phyloP scores from a whole-genome alignment of 257 asterid genomes.

The Solanum chmielewskii region DNA sequence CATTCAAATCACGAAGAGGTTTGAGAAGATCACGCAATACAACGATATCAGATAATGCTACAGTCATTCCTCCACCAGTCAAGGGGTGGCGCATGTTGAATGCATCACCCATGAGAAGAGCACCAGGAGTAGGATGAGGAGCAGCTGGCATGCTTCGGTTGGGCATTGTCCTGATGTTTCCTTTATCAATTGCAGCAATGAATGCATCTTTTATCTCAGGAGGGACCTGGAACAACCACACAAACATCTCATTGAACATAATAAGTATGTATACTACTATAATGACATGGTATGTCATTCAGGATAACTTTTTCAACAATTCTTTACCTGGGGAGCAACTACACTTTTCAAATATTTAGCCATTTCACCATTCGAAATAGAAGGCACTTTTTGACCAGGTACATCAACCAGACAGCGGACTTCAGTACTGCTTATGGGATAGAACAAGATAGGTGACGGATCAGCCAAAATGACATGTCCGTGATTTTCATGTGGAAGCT shows the following conservation, averaged over 20 bases:
- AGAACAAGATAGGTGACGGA: slow-evolving; percentile 48
- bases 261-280: not conserved
- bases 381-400: slow-evolving; percentile 55
- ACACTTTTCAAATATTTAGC: slow-evolving; percentile 30
- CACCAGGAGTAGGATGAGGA: slow-evolving; percentile 59
- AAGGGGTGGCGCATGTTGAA: slow-evolving; percentile 68
- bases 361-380: slow-evolving; percentile 47
- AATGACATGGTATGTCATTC: not conserved
- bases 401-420: slow-evolving; percentile 46
- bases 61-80: slow-evolving; percentile 74
- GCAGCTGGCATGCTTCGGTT: slow-evolving; percentile 65
- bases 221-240: slow-evolving; percentile 28
- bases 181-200: slow-evolving; percentile 37
- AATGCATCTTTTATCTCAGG: slow-evolving; percentile 35
- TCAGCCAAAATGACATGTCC: slow-evolving; percentile 49
- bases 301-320: not conserved
- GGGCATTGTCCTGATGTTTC: slow-evolving; percentile 54
- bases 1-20: slow-evolving; percentile 33
- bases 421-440: slow-evolving; percentile 47
- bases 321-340: slow-evolving; percentile 46
- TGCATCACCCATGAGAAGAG: slow-evolving; percentile 59
- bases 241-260: not conserved
- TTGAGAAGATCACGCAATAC: slow-evolving; percentile 47
- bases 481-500: slow-evolving; percentile 39
- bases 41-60: slow-evolving; percentile 52